These are phyloP conservation scores for Reutealis trisperma DNA, from an alignment of 345 rosid genomes.

Conservation along the genomic window DNA sequence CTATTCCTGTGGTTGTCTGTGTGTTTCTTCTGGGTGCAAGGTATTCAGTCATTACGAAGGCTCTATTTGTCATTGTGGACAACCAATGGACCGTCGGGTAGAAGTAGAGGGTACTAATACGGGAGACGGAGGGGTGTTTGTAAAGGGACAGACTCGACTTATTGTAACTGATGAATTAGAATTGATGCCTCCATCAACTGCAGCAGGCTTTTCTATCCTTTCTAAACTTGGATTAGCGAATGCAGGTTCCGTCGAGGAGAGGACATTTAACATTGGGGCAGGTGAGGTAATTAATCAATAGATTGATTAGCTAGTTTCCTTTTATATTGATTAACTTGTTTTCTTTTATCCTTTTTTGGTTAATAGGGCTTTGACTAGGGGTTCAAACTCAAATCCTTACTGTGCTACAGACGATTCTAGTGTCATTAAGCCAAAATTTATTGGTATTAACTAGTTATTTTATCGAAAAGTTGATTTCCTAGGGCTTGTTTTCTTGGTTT, in stretches of 20 bases:
- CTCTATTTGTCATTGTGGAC: conserved; percentile 19
- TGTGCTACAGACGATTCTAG: too few relatives aligned
- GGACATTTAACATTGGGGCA: conserved; percentile 2
- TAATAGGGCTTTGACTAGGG: too few relatives aligned
- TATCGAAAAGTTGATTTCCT: too few relatives aligned
- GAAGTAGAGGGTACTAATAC: not conserved
- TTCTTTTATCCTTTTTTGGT: too few relatives aligned
- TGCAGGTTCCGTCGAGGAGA: conserved; percentile 2
- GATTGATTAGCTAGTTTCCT: not conserved
- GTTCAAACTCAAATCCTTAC: too few relatives aligned
- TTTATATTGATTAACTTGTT: not conserved
- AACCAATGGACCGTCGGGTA: not conserved
- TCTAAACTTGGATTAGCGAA: conserved; percentile 13
- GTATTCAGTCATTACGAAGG: conserved; percentile 2
- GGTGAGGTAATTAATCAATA: conserved; percentile 10
- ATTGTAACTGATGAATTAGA: conserved; percentile 21
- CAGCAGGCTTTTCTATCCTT: conserved; percentile 6
- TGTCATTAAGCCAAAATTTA: too few relatives aligned
- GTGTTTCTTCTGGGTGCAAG: not conserved
- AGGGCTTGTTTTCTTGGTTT: not conserved
- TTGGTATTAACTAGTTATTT: too few relatives aligned
- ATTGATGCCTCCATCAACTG: conserved; percentile 13
- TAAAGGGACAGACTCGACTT: not conserved
- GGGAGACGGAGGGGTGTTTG: conserved; percentile 16
- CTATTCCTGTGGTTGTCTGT: too few relatives aligned